phyloP scores from a whole-genome alignment of 352 stramenopile species.

The Peronospora destructor region DNA sequence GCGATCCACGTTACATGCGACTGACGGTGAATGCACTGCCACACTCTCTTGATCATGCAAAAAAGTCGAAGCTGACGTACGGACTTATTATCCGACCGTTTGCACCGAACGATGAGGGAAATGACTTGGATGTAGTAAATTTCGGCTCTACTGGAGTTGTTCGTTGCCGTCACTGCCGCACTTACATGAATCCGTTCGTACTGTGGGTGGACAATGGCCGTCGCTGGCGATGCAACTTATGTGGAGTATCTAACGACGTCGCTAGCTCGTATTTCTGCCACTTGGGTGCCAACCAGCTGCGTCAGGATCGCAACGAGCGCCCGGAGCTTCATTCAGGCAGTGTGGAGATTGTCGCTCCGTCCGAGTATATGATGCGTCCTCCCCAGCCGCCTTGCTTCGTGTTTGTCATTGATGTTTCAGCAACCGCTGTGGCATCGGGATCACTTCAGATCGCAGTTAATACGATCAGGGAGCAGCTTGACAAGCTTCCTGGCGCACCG shows the following conservation, averaged over 20 bases:
- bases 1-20: constrained; percentile 78
- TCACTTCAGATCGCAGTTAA: constrained; percentile 61
- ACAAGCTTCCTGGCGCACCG: constrained; percentile 63
- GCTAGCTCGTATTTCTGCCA: constrained; percentile 97
- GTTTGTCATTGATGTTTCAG: constrained; percentile 87
- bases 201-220: constrained; percentile 86
- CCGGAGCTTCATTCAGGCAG: constrained; percentile 70
- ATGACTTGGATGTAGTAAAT: constrained; percentile 82
- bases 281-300: constrained; percentile 90
- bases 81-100: constrained; percentile 81
- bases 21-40: constrained; percentile 66
- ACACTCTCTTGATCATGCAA: constrained; percentile 76
- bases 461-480: constrained; percentile 78
- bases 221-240: constrained; percentile 86
- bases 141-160: constrained; percentile 79
- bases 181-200: constrained; percentile 88
- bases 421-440: constrained; percentile 58
- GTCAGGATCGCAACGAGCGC: constrained; percentile 89
- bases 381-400: constrained; percentile 82
- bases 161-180: constrained; percentile 83
- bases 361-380: constrained; percentile 88
- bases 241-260: constrained; percentile 85
- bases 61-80: constrained; percentile 80
- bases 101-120: constrained; percentile 53
- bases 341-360: constrained; percentile 81